Evolutionary conservation across 2,329 filamentous ascomycete species (phyloP), one percentile per base, ranked within the genome.

Genomic region (Penicillium sp.): DNA sequence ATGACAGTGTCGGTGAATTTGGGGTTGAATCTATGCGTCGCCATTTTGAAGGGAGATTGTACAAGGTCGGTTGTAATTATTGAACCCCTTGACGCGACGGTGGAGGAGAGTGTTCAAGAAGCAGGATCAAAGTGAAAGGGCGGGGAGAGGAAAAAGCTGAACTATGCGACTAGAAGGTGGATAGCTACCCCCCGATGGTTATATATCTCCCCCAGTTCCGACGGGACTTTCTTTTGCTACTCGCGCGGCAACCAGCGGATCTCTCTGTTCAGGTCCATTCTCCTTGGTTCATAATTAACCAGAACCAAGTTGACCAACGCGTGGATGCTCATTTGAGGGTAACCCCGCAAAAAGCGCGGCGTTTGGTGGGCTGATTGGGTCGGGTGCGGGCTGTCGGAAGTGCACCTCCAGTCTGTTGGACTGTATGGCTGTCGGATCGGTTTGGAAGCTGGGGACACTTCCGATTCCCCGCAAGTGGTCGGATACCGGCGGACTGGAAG

Each of bases 1-100:
- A 93, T 85, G 79, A 93, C 89, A 76, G 87, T 85, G 69, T 89
- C 81, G 56, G 91, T 94, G 70, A 85, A 78, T 62, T 75, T 74
- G 53, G 81, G 81, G 65, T 83, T 78, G 69, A 81, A 76, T 35
- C 73, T 68, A 60, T 73, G 71, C 40, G 68, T 63, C 26, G 73
- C 68, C 67, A 75, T 68, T 56, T 60, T 69, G 62, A 57, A 61
- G 49, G 6, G 16, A 42, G 26, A 4, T 14, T 52, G 16, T 7
- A 38, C 19, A 49, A 8, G 43, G 4, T 22, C 19, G 11, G 14
- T 10, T 11, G 8, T 33, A 11, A 8, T 35, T 37, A 13, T 14
- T 10, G 7, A 8, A 42, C 25, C 3, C 14, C 49, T n/a, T 10
- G 43, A 7, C 2, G 25, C 7, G 16, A 6, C n/a, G 28, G 11